Evolutionary conservation across 306 rosid genomes (phyloP).

Genomic region (Cicer pinnatifidum): DNA sequence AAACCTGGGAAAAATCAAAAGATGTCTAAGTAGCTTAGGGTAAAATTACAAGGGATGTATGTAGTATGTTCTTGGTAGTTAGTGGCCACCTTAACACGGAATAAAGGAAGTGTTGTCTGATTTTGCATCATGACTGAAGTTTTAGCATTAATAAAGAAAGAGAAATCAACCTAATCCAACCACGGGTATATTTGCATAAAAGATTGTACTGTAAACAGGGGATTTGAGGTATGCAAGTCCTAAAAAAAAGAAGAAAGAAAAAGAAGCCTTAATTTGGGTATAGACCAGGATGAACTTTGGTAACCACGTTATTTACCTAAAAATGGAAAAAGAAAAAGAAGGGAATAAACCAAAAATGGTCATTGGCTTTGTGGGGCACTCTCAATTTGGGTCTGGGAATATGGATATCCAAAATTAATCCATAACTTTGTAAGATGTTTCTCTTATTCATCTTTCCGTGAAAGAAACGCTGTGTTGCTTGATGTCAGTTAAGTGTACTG

Average conservation of each 20-base stretch:
- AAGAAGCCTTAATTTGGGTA: slow-evolving; percentile 10
- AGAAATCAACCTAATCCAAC: slow-evolving; percentile 12
- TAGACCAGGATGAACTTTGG: background rate
- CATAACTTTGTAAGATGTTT: too few relatives aligned
- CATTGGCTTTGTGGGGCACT: too few relatives aligned
- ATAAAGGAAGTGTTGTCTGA: slow-evolving; percentile 6
- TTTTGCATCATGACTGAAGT: background rate
- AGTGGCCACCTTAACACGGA: slow-evolving; percentile 3
- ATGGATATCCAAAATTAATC: too few relatives aligned
- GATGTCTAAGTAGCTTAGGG: background rate
- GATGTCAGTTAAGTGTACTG: too few relatives aligned
- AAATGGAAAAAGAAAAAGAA: background rate
- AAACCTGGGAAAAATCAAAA: slow-evolving; percentile 6
- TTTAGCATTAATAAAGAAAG: background rate
- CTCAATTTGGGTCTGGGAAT: too few relatives aligned
- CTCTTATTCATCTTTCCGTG: too few relatives aligned
- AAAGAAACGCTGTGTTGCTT: too few relatives aligned
- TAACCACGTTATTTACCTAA: background rate
- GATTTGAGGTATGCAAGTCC: slow-evolving; percentile 2
- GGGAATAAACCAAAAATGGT: background rate
- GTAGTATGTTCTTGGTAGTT: slow-evolving; percentile 12
- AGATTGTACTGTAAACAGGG: background rate
- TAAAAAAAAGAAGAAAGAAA: background rate
- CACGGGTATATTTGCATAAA: slow-evolving; percentile 8
- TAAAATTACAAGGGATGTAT: background rate